These are phyloP conservation scores for Gyrodon lividus DNA, from an alignment of 768 basidiomycete species.

Conservation along the genomic window DNA sequence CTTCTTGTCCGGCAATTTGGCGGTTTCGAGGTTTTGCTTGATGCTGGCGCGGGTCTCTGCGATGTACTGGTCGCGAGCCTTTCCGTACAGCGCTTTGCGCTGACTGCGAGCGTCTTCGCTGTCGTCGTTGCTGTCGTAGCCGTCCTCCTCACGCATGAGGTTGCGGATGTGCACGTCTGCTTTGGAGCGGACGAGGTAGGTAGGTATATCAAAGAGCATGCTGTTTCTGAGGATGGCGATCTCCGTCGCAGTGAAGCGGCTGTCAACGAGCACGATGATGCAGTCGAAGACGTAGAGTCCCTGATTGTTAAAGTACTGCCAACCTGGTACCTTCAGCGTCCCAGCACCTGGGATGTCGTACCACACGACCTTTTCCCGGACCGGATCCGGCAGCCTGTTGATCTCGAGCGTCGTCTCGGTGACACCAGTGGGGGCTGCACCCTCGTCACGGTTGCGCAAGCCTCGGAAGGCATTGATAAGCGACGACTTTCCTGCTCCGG, in stretches of 20 bases:
- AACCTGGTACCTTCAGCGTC: slow-evolving; percentile 16
- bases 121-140: slow-evolving; percentile 18
- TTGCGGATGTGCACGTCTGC: slow-evolving; percentile 22
- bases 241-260: slow-evolving; percentile 23
- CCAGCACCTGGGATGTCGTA: slow-evolving; percentile 25
- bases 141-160: slow-evolving; percentile 17
- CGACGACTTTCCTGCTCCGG: slow-evolving; percentile 39
- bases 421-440: slow-evolving; percentile 19
- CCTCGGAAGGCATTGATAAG: slow-evolving; percentile 38
- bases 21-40: slow-evolving; percentile 11
- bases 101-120: slow-evolving; percentile 2
- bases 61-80: slow-evolving; percentile 22
- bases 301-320: slow-evolving; percentile 25
- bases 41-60: slow-evolving; percentile 17
- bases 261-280: slow-evolving; percentile 23
- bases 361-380: slow-evolving; percentile 16
- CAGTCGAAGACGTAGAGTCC: slow-evolving; percentile 26
- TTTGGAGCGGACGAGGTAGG: slow-evolving; percentile 25
- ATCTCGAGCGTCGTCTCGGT: slow-evolving; percentile 17
- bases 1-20: slow-evolving; percentile 18
- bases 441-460: slow-evolving; percentile 18
- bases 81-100: slow-evolving; percentile 6
- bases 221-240: slow-evolving; percentile 19
- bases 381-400: slow-evolving; percentile 14
- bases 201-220: slow-evolving; percentile 16